Percentiles rank a stretch among this genome's conserved stretches.
phyloP scores from a whole-genome alignment of 176 grass and related monocot genomes.

The Urochloa ruziziensis region DNA sequence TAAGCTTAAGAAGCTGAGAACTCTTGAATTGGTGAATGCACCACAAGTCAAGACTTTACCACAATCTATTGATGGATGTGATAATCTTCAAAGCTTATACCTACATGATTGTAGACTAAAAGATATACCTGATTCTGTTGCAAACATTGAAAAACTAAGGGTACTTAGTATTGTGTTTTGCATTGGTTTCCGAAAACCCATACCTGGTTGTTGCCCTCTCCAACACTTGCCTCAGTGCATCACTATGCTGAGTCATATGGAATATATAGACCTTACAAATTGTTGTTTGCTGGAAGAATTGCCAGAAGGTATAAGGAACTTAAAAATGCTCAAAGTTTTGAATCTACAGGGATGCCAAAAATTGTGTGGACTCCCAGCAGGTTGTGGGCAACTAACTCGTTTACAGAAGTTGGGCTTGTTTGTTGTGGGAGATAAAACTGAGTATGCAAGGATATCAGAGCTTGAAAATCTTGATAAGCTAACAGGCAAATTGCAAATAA shows the following conservation, averaged over 20 bases:
- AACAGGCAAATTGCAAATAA: not conserved
- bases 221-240: not conserved
- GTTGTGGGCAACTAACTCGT: not conserved
- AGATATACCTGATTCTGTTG: not conserved
- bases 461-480: constrained; percentile 13
- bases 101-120: not conserved
- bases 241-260: not conserved
- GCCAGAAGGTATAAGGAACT: constrained; percentile 12
- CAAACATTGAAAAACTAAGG: not conserved
- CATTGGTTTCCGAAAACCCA: too few relatives aligned
- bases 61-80: not conserved
- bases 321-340: not conserved
- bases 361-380: not conserved
- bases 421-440: not conserved
- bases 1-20: constrained; percentile 20
- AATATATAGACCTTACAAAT: not conserved
- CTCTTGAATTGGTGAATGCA: not conserved
- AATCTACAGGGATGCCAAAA: not conserved
- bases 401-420: not conserved
- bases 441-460: constrained; percentile 26
- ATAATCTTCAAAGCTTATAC: not conserved
- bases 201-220: not conserved
- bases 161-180: not conserved
- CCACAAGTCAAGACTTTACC: not conserved
- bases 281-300: not conserved